phyloP scores from a whole-genome alignment of 1,284 basidiomycete species.

The Lentinula novae-zelandiae region DNA sequence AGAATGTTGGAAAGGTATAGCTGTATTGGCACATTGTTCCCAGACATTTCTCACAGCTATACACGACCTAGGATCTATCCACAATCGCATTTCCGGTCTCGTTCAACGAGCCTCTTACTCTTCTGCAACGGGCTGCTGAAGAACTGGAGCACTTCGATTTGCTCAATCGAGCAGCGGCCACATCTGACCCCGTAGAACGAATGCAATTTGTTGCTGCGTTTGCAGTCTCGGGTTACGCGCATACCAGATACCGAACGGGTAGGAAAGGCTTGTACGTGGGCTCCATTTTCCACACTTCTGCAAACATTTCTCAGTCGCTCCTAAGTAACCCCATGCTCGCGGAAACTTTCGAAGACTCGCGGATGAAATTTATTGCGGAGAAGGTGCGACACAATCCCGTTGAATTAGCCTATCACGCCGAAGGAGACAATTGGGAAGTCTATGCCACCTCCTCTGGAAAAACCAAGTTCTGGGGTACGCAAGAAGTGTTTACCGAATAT shows the following conservation, averaged over 20 bases:
- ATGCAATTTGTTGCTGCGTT: constrained; percentile 80
- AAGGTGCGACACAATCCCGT: constrained; percentile 87
- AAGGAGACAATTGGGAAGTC: constrained; percentile 74
- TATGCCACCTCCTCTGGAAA: constrained; percentile 71
- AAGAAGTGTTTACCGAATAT: constrained; percentile 16
- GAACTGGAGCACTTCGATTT: constrained; percentile 80
- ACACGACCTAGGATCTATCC: constrained; percentile 67
- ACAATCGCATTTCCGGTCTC: constrained; percentile 82
- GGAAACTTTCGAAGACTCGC: constrained; percentile 83
- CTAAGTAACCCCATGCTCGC: constrained; percentile 81
- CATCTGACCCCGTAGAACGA: constrained; percentile 67
- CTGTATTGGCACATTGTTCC: constrained; percentile 2
- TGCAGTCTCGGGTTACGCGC: constrained; percentile 81
- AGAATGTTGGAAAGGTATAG: constrained; percentile 85
- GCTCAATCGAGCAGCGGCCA: constrained; percentile 54
- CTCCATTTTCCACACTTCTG: constrained; percentile 1
- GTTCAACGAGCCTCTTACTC: constrained; percentile 85
- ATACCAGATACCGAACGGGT: constrained; percentile 74
- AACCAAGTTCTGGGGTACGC: constrained; percentile 87
- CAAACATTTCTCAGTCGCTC: constrained; percentile 9
- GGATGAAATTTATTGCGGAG: constrained; percentile 82
- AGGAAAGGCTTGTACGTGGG: constrained; percentile 81
- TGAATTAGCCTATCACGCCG: constrained; percentile 80
- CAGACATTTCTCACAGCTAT: constrained; percentile 12
- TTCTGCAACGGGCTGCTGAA: constrained; percentile 78